Evolutionary conservation across 169 alveolate species (phyloP).

Genomic region (Plasmodium reichenowi): DNA sequence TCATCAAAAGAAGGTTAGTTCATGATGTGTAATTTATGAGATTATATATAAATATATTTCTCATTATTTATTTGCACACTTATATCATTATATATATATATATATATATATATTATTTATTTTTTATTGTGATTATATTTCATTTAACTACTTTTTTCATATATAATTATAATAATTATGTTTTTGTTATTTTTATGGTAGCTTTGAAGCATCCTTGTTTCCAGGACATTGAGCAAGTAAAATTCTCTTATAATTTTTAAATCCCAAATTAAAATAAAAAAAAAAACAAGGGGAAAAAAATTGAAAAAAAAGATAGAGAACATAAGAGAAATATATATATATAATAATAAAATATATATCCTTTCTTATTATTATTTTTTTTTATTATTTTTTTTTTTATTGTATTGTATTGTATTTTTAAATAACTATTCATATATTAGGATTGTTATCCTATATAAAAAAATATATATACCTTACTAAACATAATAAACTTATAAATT

Average conservation of each 20-base stretch:
- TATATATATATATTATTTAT: background rate
- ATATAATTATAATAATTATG: background rate
- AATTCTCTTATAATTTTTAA: constrained; percentile 3
- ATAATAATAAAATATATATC: no score
- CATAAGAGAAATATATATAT: no score
- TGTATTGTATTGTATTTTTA: no score
- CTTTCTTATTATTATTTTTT: no score
- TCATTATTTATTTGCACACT: background rate
- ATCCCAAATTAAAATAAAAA: background rate
- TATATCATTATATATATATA: background rate
- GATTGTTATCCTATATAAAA: no score
- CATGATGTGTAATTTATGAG: background rate
- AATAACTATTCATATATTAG: no score
- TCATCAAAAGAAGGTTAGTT: constrained; percentile 73
- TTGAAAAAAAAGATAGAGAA: no score
- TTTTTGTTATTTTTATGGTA: constrained; percentile 5
- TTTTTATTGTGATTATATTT: background rate
- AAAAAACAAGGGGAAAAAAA: no score
- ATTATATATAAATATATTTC: background rate
- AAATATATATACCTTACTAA: no score
- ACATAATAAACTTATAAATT: no score
- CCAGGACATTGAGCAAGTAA: constrained; percentile 35
- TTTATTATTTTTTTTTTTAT: no score
- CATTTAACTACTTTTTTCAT: background rate
- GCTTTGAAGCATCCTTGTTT: constrained; percentile 65